phyloP scores from a whole-genome alignment of 352 stramenopile species.

The Elongisporangium anandrum region DNA sequence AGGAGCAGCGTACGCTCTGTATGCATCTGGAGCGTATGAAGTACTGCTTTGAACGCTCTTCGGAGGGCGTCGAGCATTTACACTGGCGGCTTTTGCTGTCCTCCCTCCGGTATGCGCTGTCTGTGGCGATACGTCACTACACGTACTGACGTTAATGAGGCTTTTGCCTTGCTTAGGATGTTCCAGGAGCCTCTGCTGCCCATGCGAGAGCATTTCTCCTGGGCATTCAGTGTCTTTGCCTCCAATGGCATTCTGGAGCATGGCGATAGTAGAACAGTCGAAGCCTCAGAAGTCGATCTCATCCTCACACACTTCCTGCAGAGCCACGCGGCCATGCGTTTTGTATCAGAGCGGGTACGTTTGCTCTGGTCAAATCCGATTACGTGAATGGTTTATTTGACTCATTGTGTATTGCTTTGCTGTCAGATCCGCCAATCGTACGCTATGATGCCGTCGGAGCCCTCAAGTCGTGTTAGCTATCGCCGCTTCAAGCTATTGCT shows the following conservation, averaged over 20 bases:
- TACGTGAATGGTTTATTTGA: background rate
- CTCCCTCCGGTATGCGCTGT: slow-evolving; percentile 30
- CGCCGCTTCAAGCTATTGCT: slow-evolving; percentile 40
- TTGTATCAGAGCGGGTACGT: slow-evolving; percentile 56
- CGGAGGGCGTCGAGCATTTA: slow-evolving; percentile 43
- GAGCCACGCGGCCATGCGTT: slow-evolving; percentile 36
- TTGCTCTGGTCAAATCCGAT: background rate
- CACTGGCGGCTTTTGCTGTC: slow-evolving; percentile 69
- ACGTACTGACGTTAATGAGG: background rate
- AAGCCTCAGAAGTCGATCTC: slow-evolving; percentile 31
- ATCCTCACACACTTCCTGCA: slow-evolving; percentile 51
- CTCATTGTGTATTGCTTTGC: background rate
- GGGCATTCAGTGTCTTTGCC: slow-evolving; percentile 51
- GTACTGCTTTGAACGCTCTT: slow-evolving; percentile 52
- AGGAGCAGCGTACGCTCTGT: slow-evolving; percentile 22
- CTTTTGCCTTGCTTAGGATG: slow-evolving; percentile 23
- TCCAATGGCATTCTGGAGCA: slow-evolving; percentile 49
- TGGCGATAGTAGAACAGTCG: slow-evolving; percentile 22
- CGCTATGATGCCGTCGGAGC: slow-evolving; percentile 25
- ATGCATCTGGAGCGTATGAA: slow-evolving; percentile 58
- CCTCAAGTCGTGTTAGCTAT: slow-evolving; percentile 34
- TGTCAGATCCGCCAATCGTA: slow-evolving; percentile 44
- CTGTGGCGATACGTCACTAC: background rate
- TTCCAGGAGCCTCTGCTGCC: slow-evolving; percentile 52
- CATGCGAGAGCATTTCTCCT: slow-evolving; percentile 49